Base-by-base conservation (phyloP, 306 rosid species). In the Lablab purpureus region DNA sequence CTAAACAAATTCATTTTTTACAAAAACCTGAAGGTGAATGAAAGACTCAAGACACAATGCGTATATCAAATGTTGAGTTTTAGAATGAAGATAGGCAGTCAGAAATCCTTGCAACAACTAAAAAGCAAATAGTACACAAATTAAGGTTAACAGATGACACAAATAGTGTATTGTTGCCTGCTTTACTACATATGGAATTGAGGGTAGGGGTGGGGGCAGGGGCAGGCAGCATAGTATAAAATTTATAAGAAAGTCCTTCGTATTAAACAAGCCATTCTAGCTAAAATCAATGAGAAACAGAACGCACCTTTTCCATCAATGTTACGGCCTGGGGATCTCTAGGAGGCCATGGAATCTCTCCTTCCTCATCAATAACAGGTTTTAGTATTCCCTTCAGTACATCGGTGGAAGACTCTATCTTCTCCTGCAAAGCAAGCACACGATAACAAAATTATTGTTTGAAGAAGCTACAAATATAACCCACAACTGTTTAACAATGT, bases 271-370 rank as follows among this genome's bases (percentile, higher is more conserved):
- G 6, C 36, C 36, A 66, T 32, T 46, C 50, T 60, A 14, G n/a
- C 52, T 25, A 71, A 51, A 51, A 71, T 67, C 46, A 73, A 80
- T 19, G 78, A 67, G 72, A 77, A 68, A 68, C 22, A 52, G 59
- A 80, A 76, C 86, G 30, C 67, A 91, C 98, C 77, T 77, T 88
- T 78, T 92, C 90, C 98, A 94, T 89, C 81, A 82, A 81, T 46
- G 71, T 75, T 66, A 92, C 90, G 36, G 91, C 91, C 80, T 82
- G 82, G 3, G 90, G 97, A 84, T 94, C 93, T 84, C 86, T 88
- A 11, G 97, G 98, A 76, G 98, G 97, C 98, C 98, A 92, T 37
- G 71, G 19, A 85, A 94, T 90, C 85, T 94, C 97, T 75, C 89
- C 97, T 55, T 73, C 95, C 37, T 85, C 89, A 80, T 88, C 89